Percentiles rank a stretch among this genome's conserved stretches.
Evolutionary conservation across 176 grass and related monocot genomes (phyloP).

Genomic region (Carex pumila): DNA sequence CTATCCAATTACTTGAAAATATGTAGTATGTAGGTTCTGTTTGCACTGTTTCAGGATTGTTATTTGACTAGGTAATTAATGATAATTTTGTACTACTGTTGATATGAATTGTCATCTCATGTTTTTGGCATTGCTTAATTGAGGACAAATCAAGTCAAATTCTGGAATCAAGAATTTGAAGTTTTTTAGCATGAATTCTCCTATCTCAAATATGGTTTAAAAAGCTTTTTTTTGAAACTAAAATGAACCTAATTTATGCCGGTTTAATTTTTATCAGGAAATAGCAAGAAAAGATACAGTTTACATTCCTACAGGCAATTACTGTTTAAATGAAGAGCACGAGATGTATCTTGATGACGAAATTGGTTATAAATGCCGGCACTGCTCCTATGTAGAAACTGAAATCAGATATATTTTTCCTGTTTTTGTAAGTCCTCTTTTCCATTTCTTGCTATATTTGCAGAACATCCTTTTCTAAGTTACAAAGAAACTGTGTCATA

Average conservation of each 20-base stretch:
- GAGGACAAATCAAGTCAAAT: neutral
- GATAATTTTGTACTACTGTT: neutral
- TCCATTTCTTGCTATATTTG: neutral
- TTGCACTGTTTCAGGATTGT: neutral
- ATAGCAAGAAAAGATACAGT: neutral
- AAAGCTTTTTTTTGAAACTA: neutral
- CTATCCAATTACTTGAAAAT: neutral
- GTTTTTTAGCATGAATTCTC: neutral
- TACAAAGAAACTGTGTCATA: neutral
- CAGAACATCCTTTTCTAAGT: neutral
- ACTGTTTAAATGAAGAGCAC: slow-evolving; percentile 3
- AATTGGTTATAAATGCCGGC: neutral
- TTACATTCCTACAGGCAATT: neutral
- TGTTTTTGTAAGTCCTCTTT: slow-evolving; percentile 3
- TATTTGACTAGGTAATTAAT: neutral
- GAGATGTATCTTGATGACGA: slow-evolving; percentile 21
- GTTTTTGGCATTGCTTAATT: neutral
- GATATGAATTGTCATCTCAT: neutral
- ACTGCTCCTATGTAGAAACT: slow-evolving; percentile 9
- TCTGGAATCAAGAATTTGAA: neutral
- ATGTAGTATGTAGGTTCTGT: neutral
- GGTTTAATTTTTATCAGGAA: neutral
- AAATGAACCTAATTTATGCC: neutral
- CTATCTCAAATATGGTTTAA: neutral
- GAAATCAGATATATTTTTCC: slow-evolving; percentile 13